Conservation (phyloP, 176 grass and related monocot genomes). For the Aegilops tauschii region DNA sequence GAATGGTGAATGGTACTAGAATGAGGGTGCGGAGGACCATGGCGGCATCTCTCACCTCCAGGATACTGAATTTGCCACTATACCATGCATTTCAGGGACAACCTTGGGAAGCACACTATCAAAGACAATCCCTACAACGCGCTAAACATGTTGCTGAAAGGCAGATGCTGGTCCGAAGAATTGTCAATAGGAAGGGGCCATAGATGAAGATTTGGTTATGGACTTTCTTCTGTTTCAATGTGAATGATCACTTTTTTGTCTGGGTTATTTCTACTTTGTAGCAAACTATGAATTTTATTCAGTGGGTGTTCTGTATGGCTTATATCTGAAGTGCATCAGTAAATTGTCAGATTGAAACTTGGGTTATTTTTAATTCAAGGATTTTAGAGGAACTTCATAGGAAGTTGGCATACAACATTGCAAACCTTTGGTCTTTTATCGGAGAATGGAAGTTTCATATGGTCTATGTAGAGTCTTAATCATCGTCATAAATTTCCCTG, state of each 20-base stretch:
- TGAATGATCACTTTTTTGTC: not conserved
- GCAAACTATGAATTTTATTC: not conserved
- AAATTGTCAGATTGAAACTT: too few relatives aligned
- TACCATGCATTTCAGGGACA: constrained; percentile 32
- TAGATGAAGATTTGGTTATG: too few relatives aligned
- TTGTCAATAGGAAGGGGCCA: not conserved
- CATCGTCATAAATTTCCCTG: too few relatives aligned
- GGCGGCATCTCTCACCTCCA: constrained; percentile 4
- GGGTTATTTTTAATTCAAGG: too few relatives aligned
- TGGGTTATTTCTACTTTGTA: not conserved
- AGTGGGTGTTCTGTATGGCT: too few relatives aligned
- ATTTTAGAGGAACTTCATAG: too few relatives aligned
- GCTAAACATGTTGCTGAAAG: constrained; percentile 35
- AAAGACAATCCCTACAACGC: constrained; percentile 43
- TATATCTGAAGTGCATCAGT: too few relatives aligned
- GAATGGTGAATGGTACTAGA: constrained; percentile 8
- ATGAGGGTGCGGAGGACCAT: constrained; percentile 2
- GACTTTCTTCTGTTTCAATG: not conserved
- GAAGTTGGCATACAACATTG: too few relatives aligned
- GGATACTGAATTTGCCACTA: constrained; percentile 34
- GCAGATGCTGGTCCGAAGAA: not conserved
- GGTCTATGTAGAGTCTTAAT: too few relatives aligned
- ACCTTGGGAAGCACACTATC: not conserved
- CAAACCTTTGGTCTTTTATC: too few relatives aligned
- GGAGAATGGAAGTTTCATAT: too few relatives aligned